Evolutionary conservation across 2,329 filamentous ascomycete genomes (phyloP).

Genomic region (Aspergillus intermedius): DNA sequence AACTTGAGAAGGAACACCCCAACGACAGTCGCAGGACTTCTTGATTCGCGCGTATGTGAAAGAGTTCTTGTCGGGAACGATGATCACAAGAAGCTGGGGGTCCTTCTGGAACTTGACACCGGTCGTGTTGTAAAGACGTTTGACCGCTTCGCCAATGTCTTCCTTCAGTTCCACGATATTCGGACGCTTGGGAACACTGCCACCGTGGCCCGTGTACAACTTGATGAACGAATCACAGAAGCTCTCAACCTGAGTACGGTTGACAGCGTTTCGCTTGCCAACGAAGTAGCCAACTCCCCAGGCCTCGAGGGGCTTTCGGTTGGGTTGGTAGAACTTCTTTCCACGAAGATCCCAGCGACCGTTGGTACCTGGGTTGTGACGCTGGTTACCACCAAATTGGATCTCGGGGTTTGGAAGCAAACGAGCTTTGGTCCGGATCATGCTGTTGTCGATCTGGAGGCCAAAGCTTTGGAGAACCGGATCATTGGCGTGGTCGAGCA

Average conservation of each 20-base stretch:
- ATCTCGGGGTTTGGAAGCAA: conserved; percentile 66
- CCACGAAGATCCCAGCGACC: conserved; percentile 86
- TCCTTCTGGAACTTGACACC: conserved; percentile 48
- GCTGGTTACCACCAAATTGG: conserved; percentile 54
- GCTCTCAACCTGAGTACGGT: conserved; percentile 40
- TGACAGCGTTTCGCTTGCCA: conserved; percentile 45
- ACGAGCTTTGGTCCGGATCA: conserved; percentile 63
- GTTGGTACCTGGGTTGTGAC: conserved; percentile 53
- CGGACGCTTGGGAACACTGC: conserved; percentile 44
- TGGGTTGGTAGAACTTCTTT: conserved; percentile 66
- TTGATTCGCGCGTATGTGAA: conserved; percentile 79
- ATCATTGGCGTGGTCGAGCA: conserved; percentile 64
- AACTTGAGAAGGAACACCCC: conserved; percentile 76
- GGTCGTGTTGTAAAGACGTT: conserved; percentile 50
- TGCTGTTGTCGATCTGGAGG: conserved; percentile 58
- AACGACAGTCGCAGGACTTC: conserved; percentile 79
- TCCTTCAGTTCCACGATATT: conserved; percentile 35
- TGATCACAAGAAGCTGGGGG: conserved; percentile 73
- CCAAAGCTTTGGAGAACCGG: conserved; percentile 66
- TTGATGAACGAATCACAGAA: conserved; percentile 58
- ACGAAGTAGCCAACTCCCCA: conserved; percentile 72
- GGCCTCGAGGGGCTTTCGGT: conserved; percentile 54
- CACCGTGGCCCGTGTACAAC: conserved; percentile 57
- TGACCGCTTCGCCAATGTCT: conserved; percentile 50
- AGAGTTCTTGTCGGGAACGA: conserved; percentile 65